Evolutionary conservation across 139 green algal species (phyloP), one percentile per base, ranked within the genome.

Genomic region (Volvox reticuliferus): DNA sequence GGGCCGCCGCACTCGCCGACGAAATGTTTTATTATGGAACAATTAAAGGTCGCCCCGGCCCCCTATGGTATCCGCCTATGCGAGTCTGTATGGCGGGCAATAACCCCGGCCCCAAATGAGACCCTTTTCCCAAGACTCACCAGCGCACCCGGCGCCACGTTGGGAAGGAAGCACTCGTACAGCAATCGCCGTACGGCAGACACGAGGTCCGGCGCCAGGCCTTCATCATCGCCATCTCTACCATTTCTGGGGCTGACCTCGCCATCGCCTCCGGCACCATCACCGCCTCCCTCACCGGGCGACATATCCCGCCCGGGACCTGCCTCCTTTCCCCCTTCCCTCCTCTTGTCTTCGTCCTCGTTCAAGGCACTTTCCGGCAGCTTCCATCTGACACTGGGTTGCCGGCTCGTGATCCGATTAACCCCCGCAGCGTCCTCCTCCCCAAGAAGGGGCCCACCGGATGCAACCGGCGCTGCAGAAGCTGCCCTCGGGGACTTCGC

Each of bases 131-230:
- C 5, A 9, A 55, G 5, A 33, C 89, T 33, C 76, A 93, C 86
- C 30, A 89, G 63, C 3, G 93, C 88, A 1, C 83, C 88, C 28
- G 92, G 79, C 5, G 89, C 82, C n/a, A 93, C 73, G 0, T 73
- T 61, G 22, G 89, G 91, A 14, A 93, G 13, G 30, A 96, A 33
- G 82, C 93, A 84, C 30, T 93, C 61, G 62, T 94, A 73, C 26
- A 94, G 26, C 33, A 96, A 81, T 82, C 81, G 44, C n/a, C n/a
- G 44, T 24, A 89, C n/a, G 19, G 85, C 69, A 6, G 12, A 28
- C 62, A 44, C 26, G 14, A 89, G 68, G 14, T 79, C 71, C 71
- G 71, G 28, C 21, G 71, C 71, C 71, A 79, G 30, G 20, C 28
- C 71, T 18, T 79, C 71, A n/a, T 33, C 21, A 18, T 79, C 71